Percentiles rank a stretch among this genome's conserved stretches.
Conservation (phyloP, 1,139 yeast species). For the Saccharomycopsis phalli region DNA sequence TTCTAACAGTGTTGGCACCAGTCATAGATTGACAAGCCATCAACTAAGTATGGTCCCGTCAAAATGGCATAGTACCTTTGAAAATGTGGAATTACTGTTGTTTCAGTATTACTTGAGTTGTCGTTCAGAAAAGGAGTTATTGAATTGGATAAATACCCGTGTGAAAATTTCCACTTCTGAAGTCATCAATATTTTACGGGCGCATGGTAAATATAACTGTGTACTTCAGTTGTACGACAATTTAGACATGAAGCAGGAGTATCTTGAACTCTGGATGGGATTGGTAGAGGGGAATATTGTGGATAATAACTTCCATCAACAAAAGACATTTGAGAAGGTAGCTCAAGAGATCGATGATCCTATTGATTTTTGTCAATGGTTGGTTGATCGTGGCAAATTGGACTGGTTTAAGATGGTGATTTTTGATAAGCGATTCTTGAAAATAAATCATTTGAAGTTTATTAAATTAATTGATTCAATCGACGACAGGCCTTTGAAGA, state of each 20-base stretch:
- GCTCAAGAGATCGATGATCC: not conserved
- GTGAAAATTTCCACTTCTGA: not conserved
- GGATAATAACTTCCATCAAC: conserved; percentile 3
- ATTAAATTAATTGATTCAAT: too few species aligned
- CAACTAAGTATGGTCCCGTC: not conserved
- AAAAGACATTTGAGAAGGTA: not conserved
- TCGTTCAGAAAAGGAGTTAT: not conserved
- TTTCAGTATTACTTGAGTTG: not conserved
- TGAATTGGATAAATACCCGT: not conserved
- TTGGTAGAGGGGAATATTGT: conserved; percentile 2
- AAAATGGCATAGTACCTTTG: conserved; percentile 1
- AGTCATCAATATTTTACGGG: not conserved
- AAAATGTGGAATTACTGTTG: conserved; percentile 9
- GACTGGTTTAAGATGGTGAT: not conserved
- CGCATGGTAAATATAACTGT: not conserved
- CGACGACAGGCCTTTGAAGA: too few species aligned
- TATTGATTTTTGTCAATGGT: not conserved
- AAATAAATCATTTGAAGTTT: too few species aligned
- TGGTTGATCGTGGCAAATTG: not conserved
- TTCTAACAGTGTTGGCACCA: too few species aligned
- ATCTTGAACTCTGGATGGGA: conserved; percentile 13
- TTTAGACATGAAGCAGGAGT: conserved; percentile 1
- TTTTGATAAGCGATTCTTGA: not conserved
- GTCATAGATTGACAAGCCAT: too few species aligned
- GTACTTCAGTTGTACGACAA: conserved; percentile 7